Evolutionary conservation across 768 basidiomycete species (phyloP), one percentile per base, ranked within the genome.

Genomic region (Leucocoprinus leucothites): DNA sequence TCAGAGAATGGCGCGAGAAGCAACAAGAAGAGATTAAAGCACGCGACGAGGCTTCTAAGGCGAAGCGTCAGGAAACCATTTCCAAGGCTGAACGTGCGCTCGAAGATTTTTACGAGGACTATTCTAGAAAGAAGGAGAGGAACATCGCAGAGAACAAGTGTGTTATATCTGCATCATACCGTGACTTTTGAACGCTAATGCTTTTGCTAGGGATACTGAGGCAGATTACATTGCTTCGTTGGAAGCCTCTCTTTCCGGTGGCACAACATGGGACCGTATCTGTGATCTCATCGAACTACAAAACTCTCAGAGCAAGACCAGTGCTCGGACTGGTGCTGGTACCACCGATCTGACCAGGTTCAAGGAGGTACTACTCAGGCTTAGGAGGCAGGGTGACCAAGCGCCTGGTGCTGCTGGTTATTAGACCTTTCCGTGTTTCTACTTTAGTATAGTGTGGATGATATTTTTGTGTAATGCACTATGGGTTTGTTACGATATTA

Each of bases 181-280:
- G 36, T 35, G 51, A 40, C 21, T 18, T 11, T 38, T 7, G 28
- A 53, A n/a, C 40, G 19, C 51, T 43, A 19, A 28, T 43, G 21
- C 34, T 31, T 51, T 49, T 19, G 18, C 40, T 41, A 98, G 96
- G 77, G 89, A 97, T 67, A 78, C 87, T 59, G 96, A 98, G 70
- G 82, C 84, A 18, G 83, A 86, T 55, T 98, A 88, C 74, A 64
- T 95, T 38, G 77, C 82, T 14, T 71, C 74, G n/a, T 75, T 94
- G 52, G 82, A 82, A 19, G 86, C 86, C 46, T 82, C 85, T 9
- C 83, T 98, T 48, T 87, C 92, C 0, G 78, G 81, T 51, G 97
- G 96, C 22, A 97, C 96, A 19, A 96, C 94, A 7, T 99, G 96
- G 96, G 85, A 94, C 62, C 88, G 97, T 35, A 96, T 99, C 65